A percentile compares a stretch with the other conserved stretches of the same genome.
Evolutionary conservation across 768 basidiomycete genomes (phyloP).

Genomic region (Lenzites betulinus): DNA sequence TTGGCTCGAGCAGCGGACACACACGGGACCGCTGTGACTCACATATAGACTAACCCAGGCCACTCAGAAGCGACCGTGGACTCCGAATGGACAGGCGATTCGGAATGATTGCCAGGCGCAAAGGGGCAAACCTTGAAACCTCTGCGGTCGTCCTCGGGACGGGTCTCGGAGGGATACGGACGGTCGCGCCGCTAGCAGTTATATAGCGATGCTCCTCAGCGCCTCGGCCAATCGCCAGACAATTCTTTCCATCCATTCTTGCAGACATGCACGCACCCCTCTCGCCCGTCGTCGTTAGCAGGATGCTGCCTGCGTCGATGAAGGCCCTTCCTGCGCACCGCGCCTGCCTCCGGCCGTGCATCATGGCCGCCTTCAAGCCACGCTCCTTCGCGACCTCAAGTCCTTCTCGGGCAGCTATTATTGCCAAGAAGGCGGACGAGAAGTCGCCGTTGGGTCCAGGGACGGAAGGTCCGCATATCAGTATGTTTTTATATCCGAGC

Average conservation of each 20-base stretch:
- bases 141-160: conserved; percentile 24
- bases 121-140: not conserved
- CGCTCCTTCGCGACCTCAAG: conserved; percentile 20
- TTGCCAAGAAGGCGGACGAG: conserved; percentile 13
- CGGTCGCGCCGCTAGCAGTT: conserved; percentile 7
- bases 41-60: not conserved
- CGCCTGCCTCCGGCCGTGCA: conserved; percentile 12
- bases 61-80: not conserved
- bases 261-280: conserved; percentile 14
- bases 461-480: conserved; percentile 39
- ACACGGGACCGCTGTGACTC: not conserved
- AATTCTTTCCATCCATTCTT: not conserved
- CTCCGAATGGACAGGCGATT: not conserved
- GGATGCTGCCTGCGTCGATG: conserved; percentile 13
- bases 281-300: conserved; percentile 5
- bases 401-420: conserved; percentile 1
- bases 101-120: not conserved
- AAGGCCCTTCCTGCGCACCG: conserved; percentile 12
- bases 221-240: not conserved
- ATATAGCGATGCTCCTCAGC: conserved; percentile 16
- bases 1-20: not conserved
- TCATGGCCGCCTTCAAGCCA: conserved; percentile 8
- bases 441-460: conserved; percentile 26
- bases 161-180: conserved; percentile 26
- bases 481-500: conserved; percentile 21